These are phyloP conservation scores for Euphrasia arctica DNA, from an alignment of 305 asterid genomes.

Conservation along the genomic window DNA sequence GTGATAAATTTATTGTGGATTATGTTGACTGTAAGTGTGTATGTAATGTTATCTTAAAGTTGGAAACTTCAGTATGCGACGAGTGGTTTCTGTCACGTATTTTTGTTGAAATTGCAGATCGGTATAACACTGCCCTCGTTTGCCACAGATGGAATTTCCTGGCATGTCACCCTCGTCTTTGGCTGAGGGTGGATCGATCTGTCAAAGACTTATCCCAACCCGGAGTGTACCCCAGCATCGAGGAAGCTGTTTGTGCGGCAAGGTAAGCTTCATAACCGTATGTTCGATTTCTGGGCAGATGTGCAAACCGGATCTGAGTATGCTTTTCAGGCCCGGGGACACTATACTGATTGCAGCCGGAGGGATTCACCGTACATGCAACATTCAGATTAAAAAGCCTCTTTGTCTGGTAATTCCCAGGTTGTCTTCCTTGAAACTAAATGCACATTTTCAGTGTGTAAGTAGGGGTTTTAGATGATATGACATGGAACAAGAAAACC, in stretches of 20 bases:
- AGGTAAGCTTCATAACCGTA: slow-evolving; percentile 41
- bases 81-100: slow-evolving; percentile 39
- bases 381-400: slow-evolving; percentile 84
- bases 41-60: too few species aligned
- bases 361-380: slow-evolving; percentile 74
- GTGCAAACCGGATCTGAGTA: slow-evolving; percentile 19
- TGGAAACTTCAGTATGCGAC: background rate
- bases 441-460: too few species aligned
- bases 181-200: slow-evolving; percentile 94
- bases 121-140: slow-evolving; percentile 98
- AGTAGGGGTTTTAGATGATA: too few species aligned
- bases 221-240: slow-evolving; percentile 81
- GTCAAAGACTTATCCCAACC: slow-evolving; percentile 56
- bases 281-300: slow-evolving; percentile 26
- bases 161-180: slow-evolving; percentile 92
- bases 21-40: background rate
- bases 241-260: slow-evolving; percentile 79
- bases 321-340: slow-evolving; percentile 83
- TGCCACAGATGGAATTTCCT: slow-evolving; percentile 99
- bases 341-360: slow-evolving; percentile 90
- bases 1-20: background rate
- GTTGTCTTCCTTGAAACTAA: slow-evolving; percentile 4
- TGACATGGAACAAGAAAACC: too few species aligned
- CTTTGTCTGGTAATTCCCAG: slow-evolving; percentile 72
- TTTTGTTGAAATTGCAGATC: slow-evolving; percentile 92